phyloP scores from a whole-genome alignment of 495 filamentous ascomycete genomes.

The Darksidea phi region DNA sequence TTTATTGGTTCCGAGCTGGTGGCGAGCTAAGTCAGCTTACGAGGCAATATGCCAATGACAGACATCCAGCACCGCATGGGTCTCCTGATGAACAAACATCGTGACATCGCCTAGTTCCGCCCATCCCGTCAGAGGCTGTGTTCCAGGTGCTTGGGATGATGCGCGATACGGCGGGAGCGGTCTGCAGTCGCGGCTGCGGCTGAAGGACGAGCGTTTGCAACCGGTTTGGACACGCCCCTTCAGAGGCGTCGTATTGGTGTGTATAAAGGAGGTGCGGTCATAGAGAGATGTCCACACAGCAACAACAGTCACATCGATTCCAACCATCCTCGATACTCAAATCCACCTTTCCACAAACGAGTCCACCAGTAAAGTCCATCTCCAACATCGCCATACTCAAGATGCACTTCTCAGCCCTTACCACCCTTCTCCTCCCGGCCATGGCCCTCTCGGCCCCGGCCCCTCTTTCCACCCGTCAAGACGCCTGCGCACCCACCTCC shows the following conservation, averaged over 20 bases:
- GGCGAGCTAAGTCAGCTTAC: not conserved
- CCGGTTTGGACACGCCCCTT: not conserved
- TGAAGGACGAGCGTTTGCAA: too few species aligned
- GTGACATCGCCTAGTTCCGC: not conserved
- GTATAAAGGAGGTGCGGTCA: too few species aligned
- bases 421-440: constrained; percentile 1
- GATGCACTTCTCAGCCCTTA: not conserved
- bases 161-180: constrained; percentile 35
- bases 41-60: not conserved
- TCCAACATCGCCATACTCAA: not conserved
- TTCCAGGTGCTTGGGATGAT: not conserved
- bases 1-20: not conserved
- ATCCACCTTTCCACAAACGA: not conserved
- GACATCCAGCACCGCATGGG: not conserved
- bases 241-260: not conserved
- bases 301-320: not conserved
- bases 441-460: not conserved
- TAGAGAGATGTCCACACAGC: too few species aligned
- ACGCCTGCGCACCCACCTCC: constrained; percentile 9
- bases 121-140: not conserved
- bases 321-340: not conserved
- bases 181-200: too few species aligned
- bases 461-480: not conserved
- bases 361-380: not conserved
- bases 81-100: not conserved